Evolutionary conservation across 345 rosid species (phyloP), one percentile per base, ranked within the genome.

Genomic region (Populus simonii): DNA sequence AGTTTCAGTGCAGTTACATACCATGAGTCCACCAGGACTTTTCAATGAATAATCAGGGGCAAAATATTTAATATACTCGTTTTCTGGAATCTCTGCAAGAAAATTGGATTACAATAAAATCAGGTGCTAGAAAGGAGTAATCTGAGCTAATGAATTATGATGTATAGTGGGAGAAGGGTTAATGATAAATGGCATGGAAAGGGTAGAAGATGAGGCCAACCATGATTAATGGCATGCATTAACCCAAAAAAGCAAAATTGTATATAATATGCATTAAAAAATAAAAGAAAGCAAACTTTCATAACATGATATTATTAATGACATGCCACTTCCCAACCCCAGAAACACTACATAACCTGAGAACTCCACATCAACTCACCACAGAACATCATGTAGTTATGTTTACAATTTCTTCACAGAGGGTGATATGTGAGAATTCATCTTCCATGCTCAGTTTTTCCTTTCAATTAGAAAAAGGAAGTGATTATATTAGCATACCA

Each of bases 11-110:
- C 27, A 78, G 74, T 5, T 71, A 73, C 94, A 65, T 94, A 96
- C 97, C 49, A 92, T 92, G 81, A 86, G 90, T 74, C 98, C 93
- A 25, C 86, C 85, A 17, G 98, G 97, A 70, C 89, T 93, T 90
- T 90, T 92, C 91, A 96, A 82, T 29, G 89, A 84, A 87, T 82
- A 89, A 41, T 93, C 98, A 3, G 99, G 99, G 3, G 84, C 93
- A 85, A 96, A 96, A 81, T 93, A 93, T 79, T 93, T 88, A 62
- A 89, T 90, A 78, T 94, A 96, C 41, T 89, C 95, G 17, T 93
- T 96, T 3, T 93, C 94, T 17, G 99, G 99, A 76, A 96, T 96
- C 84, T 93, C 99, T 96, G 92, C 89, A 78, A 51, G 73, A 80
- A 70, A 36, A 73, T 38, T 65, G 66, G 74, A n/a, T 62, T 1